Evolutionary conservation across 164 flowering plant genomes (phyloP).

Genomic region (Tetrastigma voinierianum): DNA sequence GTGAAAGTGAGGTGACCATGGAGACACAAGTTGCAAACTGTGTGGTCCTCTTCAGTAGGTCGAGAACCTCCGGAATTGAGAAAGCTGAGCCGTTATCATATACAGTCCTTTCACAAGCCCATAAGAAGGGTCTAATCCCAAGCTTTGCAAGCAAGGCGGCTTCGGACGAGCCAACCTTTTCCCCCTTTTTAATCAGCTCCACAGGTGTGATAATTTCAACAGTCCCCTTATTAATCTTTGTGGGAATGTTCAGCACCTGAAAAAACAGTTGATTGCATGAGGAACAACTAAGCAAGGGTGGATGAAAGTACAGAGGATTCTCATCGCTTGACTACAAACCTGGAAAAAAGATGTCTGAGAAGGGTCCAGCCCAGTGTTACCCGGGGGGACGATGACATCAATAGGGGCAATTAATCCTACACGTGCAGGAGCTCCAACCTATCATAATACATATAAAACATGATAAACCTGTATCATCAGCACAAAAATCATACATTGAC

Average conservation of each 20-base stretch:
- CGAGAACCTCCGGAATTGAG: constrained; percentile 66
- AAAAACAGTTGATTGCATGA: background rate
- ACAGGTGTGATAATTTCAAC: constrained; percentile 71
- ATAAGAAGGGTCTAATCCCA: constrained; percentile 65
- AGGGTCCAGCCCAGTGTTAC: no score
- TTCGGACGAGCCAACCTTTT: constrained; percentile 72
- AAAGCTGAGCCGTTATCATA: constrained; percentile 65
- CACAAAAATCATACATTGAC: no score
- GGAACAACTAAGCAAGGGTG: background rate
- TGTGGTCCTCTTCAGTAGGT: constrained; percentile 56
- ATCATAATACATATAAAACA: background rate
- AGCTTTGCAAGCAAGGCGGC: constrained; percentile 67
- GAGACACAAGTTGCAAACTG: constrained; percentile 58
- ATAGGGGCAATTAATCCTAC: constrained; percentile 70
- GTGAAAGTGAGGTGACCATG: constrained; percentile 45
- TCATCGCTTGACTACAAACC: constrained; percentile 19
- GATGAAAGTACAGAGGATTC: background rate
- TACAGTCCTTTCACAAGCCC: constrained; percentile 49
- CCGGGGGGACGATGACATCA: no score
- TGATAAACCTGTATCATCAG: no score
- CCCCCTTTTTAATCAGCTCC: constrained; percentile 71
- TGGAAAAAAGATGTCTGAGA: no score
- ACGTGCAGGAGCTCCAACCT: constrained; percentile 88
- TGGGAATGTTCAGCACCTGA: constrained; percentile 65
- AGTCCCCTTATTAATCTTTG: constrained; percentile 79